Conservation (phyloP, 2,329 filamentous ascomycete species). For the Cadophora gregata region DNA sequence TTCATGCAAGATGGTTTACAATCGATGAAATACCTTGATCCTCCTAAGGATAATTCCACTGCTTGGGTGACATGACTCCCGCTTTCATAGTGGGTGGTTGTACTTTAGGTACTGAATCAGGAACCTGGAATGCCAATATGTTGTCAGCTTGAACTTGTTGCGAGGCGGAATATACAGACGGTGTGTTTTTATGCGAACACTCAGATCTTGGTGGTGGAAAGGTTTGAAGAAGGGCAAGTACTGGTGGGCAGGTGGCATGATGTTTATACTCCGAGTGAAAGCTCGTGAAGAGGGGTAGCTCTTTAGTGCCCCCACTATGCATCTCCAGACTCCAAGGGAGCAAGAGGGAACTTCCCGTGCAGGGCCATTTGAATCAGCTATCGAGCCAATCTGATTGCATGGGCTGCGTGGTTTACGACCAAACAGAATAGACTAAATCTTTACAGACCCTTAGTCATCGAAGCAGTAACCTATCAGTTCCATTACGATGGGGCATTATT, state of each 20-base stretch:
- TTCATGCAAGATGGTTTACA: slow-evolving; percentile 63
- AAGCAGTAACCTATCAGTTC: slow-evolving; percentile 1
- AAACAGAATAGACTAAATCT: not conserved
- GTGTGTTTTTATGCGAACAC: not conserved
- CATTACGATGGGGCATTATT: slow-evolving; percentile 15
- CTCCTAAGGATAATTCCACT: slow-evolving; percentile 43
- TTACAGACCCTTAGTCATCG: slow-evolving; percentile 19
- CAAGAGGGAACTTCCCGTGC: slow-evolving; percentile 7
- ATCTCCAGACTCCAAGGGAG: too few species aligned
- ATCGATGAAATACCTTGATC: slow-evolving; percentile 46
- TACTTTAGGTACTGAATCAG: slow-evolving; percentile 36
- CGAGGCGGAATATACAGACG: slow-evolving; percentile 28
- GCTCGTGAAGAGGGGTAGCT: slow-evolving; percentile 37
- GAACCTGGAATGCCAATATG: slow-evolving; percentile 17
- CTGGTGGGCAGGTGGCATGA: slow-evolving; percentile 2
- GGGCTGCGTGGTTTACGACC: slow-evolving; percentile 5
- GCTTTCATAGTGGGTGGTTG: slow-evolving; percentile 25
- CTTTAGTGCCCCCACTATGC: slow-evolving; percentile 26
- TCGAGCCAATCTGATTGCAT: slow-evolving; percentile 26
- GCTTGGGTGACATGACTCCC: slow-evolving; percentile 42
- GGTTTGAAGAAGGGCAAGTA: not conserved
- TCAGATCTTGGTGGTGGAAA: not conserved
- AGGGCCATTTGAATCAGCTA: slow-evolving; percentile 24
- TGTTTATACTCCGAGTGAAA: slow-evolving; percentile 9
- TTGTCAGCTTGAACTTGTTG: slow-evolving; percentile 13